These are phyloP conservation scores for Tetrapisispora arboricola DNA, from an alignment of 805 yeast genomes.

Conservation along the genomic window DNA sequence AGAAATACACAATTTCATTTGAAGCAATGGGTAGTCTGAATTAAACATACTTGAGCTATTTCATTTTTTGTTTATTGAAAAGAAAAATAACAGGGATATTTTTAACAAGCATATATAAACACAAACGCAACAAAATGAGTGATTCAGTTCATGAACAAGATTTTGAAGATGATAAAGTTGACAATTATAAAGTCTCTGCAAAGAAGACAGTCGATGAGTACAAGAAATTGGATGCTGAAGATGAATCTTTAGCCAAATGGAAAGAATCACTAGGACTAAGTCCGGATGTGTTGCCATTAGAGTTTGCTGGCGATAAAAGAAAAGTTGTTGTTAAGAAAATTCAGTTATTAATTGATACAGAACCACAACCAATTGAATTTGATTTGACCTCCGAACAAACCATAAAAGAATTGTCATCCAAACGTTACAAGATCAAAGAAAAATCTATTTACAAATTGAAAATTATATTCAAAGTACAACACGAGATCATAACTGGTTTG, in stretches of 20 bases:
- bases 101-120: no score
- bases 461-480: slow-evolving; percentile 76
- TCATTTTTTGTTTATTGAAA: no score
- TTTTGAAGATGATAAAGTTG: slow-evolving; percentile 20
- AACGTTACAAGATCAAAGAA: slow-evolving; percentile 70
- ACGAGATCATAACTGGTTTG: slow-evolving; percentile 83
- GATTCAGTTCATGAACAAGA: slow-evolving; percentile 6
- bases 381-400: slow-evolving; percentile 55
- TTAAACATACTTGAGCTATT: no score
- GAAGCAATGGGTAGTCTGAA: no score
- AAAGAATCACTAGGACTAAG: slow-evolving; percentile 75
- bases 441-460: slow-evolving; percentile 61
- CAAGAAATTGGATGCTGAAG: slow-evolving; percentile 74
- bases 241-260: slow-evolving; percentile 86
- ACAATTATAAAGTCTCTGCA: slow-evolving; percentile 30
- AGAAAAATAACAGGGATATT: neutral
- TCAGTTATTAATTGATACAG: slow-evolving; percentile 59
- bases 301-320: slow-evolving; percentile 55
- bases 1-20: no score
- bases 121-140: neutral
- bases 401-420: slow-evolving; percentile 46
- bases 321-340: slow-evolving; percentile 72
- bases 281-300: slow-evolving; percentile 52
- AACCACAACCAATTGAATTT: slow-evolving; percentile 52
- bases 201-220: slow-evolving; percentile 80